Conservation (phyloP, 2,329 filamentous ascomycete species). For the Stromatinia cepivora region DNA sequence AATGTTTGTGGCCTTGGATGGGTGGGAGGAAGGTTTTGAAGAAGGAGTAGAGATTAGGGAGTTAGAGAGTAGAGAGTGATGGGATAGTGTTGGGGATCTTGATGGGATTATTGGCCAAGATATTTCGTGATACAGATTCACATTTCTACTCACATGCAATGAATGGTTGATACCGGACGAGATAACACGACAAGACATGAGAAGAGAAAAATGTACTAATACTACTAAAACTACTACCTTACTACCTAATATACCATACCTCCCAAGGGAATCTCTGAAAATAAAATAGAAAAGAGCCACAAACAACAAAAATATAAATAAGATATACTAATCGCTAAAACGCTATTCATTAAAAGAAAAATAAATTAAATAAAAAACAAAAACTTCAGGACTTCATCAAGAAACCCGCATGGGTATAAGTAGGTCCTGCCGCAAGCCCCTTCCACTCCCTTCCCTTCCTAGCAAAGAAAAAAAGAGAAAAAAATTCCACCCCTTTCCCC, state of each 20-base stretch:
- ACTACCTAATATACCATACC: slow-evolving; percentile 3
- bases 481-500: background rate
- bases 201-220: slow-evolving; percentile 1
- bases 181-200: background rate
- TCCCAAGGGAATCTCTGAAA: slow-evolving; percentile 8
- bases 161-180: background rate
- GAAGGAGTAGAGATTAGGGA: slow-evolving; percentile 2
- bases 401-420: slow-evolving; percentile 19
- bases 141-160: background rate
- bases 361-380: slow-evolving; percentile 6
- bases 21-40: slow-evolving; percentile 65
- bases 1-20: slow-evolving; percentile 83
- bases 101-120: background rate
- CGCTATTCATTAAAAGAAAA: slow-evolving; percentile 29
- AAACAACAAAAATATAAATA: slow-evolving; percentile 13
- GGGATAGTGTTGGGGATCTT: background rate
- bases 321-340: slow-evolving; percentile 32
- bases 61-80: no score
- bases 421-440: slow-evolving; percentile 12
- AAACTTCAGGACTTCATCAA: slow-evolving; percentile 29
- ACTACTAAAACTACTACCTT: slow-evolving; percentile 3
- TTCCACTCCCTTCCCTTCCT: background rate
- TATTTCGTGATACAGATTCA: background rate
- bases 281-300: slow-evolving; percentile 9
- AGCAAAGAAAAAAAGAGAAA: background rate